A percentile compares a stretch with the other conserved stretches of the same genome.
Evolutionary conservation across 768 basidiomycete species (phyloP).

Genomic region (Pleurotus tuoliensis): DNA sequence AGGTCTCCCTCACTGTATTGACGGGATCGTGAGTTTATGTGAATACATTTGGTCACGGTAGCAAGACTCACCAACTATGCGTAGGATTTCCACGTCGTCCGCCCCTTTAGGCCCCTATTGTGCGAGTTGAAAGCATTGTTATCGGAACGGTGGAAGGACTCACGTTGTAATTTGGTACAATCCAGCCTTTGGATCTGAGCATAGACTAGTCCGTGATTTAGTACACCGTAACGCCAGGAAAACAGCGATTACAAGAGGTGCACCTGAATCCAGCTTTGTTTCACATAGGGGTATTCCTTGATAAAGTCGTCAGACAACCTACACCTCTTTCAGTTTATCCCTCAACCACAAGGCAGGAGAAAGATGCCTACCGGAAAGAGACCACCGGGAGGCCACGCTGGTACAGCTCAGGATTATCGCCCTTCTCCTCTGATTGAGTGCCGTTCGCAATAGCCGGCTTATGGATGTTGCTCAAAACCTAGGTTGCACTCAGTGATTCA

Average conservation of each 20-base stretch:
- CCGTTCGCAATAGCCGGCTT: constrained; percentile 23
- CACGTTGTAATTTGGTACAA: constrained; percentile 55
- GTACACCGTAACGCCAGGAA: not conserved
- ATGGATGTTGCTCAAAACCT: constrained; percentile 51
- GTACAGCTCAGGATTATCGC: constrained; percentile 45
- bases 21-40: no score
- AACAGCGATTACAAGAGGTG: not conserved
- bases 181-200: constrained; percentile 53
- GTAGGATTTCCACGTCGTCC: constrained; percentile 52
- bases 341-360: not conserved
- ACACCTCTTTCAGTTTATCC: constrained; percentile 3
- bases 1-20: constrained; percentile 44
- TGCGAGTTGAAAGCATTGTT: not conserved
- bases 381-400: constrained; percentile 57
- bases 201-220: constrained; percentile 25
- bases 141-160: not conserved
- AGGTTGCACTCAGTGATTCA: not conserved
- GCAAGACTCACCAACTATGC: constrained; percentile 44
- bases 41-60: not conserved
- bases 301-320: constrained; percentile 49
- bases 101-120: constrained; percentile 43
- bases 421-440: constrained; percentile 16
- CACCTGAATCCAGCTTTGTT: constrained; percentile 51
- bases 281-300: constrained; percentile 45
- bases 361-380: constrained; percentile 38